Conservation (phyloP, 1,284 basidiomycete species). For the Rhodotorula glutinis region DNA sequence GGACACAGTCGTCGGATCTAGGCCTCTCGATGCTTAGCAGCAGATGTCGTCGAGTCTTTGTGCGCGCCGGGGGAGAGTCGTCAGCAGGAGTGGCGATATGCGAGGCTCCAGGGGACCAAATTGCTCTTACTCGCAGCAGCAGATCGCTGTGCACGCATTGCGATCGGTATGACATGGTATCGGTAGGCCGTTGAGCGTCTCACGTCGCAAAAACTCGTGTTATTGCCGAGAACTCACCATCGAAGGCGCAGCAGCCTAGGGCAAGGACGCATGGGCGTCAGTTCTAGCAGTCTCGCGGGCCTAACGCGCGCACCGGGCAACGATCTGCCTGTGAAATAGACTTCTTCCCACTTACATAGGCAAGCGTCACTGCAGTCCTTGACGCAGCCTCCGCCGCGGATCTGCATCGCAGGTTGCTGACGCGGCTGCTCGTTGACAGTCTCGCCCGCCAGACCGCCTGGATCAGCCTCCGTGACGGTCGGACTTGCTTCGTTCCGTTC, state of each 20-base stretch:
- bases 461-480: too few relatives aligned
- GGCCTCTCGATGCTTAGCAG: neutral
- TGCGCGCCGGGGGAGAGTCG: too few relatives aligned
- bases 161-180: too few relatives aligned
- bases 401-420: neutral
- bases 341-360: conserved; percentile 7
- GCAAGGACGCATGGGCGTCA: too few relatives aligned
- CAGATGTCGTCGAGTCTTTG: neutral
- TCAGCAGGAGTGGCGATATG: too few relatives aligned
- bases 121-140: neutral
- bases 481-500: too few relatives aligned
- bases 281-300: too few relatives aligned
- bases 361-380: conserved; percentile 4
- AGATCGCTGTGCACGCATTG: neutral
- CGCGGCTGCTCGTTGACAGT: neutral
- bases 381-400: conserved; percentile 9
- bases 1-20: neutral
- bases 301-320: too few relatives aligned
- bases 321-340: too few relatives aligned
- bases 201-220: too few relatives aligned
- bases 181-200: too few relatives aligned
- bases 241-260: conserved; percentile 4
- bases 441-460: too few relatives aligned
- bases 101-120: neutral
- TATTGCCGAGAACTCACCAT: neutral